These are phyloP conservation scores for Dissophora globulifera DNA, from an alignment of 192 early-diverging fungal species.

Conservation along the genomic window DNA sequence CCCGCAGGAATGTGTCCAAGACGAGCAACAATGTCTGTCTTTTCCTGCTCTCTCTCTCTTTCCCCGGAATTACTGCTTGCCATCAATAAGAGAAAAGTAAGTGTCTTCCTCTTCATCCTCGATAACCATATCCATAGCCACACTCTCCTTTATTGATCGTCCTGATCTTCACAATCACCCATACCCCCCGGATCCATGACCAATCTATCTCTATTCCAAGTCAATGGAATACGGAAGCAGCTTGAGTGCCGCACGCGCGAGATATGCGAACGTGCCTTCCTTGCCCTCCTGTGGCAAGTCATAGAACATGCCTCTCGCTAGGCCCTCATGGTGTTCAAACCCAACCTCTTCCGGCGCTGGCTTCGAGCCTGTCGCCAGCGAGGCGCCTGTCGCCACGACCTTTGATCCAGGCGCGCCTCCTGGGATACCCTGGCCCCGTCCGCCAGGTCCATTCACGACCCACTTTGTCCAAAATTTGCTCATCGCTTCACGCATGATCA, in stretches of 20 bases:
- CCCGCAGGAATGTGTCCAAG: constrained; percentile 3
- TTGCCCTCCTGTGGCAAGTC: constrained; percentile 75
- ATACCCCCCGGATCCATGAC: no score
- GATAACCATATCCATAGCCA: no score
- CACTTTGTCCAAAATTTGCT: constrained; percentile 75
- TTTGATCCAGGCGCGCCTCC: constrained; percentile 42
- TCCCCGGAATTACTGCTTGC: no score
- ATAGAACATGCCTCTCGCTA: constrained; percentile 82
- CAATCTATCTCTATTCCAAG: constrained; percentile 22
- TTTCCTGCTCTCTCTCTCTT: no score
- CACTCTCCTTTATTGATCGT: no score
- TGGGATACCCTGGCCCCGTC: constrained; percentile 23
- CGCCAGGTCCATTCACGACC: constrained; percentile 61
- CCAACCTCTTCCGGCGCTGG: constrained; percentile 45
- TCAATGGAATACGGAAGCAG: constrained; percentile 55
- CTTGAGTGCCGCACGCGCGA: constrained; percentile 61
- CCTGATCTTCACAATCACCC: no score
- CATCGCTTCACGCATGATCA: constrained; percentile 74
- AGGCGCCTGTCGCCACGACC: not conserved
- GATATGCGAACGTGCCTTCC: constrained; percentile 73
- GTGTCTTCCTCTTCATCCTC: no score
- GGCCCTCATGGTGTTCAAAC: constrained; percentile 70
- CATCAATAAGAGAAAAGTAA: no score
- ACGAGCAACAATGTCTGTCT: no score
- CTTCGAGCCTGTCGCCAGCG: constrained; percentile 1